Conservation (phyloP, 225 moss, liverwort and hornwort species). For the Takakia lepidozioides region DNA sequence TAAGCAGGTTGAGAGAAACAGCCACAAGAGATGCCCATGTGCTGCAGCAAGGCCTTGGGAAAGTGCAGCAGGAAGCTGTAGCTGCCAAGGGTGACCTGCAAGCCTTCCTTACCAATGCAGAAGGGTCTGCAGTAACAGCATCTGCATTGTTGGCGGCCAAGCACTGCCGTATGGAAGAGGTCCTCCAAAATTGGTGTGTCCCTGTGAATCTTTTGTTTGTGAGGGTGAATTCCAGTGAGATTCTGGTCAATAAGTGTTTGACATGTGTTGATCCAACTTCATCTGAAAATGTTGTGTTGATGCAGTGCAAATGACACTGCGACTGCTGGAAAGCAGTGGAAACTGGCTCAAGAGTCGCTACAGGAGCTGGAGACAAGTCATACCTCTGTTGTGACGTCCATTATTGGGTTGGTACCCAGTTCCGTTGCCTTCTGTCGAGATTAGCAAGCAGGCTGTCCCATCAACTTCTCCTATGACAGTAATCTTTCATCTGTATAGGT, state of each 20-base stretch:
- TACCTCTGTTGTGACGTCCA: constrained; percentile 40
- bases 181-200: constrained; percentile 60
- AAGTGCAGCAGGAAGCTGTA: constrained; percentile 50
- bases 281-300: neutral
- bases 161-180: constrained; percentile 59
- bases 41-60: constrained; percentile 39
- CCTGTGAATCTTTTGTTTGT: neutral
- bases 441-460: too few species aligned
- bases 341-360: constrained; percentile 41
- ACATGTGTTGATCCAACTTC: too few species aligned
- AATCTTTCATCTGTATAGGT: too few species aligned
- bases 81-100: constrained; percentile 40
- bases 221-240: too few species aligned
- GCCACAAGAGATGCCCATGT: constrained; percentile 39
- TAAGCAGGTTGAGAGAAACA: constrained; percentile 51
- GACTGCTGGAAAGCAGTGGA: constrained; percentile 73
- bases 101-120: constrained; percentile 44
- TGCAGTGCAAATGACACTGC: constrained; percentile 51
- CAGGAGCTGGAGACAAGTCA: constrained; percentile 48
- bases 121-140: constrained; percentile 40
- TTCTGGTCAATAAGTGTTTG: too few species aligned
- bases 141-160: constrained; percentile 40
- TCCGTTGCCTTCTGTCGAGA: too few species aligned
- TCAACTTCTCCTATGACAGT: too few species aligned
- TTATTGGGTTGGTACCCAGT: constrained; percentile 43